These are phyloP conservation scores for Bipolaris sorokiniana DNA, from an alignment of 2,329 filamentous ascomycete species.

Conservation along the genomic window DNA sequence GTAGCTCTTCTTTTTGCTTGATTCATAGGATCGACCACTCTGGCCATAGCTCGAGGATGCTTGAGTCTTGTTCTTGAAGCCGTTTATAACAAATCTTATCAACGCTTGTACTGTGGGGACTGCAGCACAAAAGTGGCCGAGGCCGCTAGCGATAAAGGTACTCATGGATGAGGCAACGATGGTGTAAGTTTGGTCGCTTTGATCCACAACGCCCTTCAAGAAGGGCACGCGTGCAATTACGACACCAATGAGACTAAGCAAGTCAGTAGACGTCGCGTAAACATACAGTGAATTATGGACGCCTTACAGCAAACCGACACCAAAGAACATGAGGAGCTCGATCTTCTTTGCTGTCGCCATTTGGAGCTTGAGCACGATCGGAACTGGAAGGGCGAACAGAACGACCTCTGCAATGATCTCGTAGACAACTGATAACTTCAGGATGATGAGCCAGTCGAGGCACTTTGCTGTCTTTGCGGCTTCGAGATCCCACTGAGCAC, in stretches of 20 bases:
- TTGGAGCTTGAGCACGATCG: slow-evolving; percentile 7
- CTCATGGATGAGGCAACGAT: slow-evolving; percentile 4
- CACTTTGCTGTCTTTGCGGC: slow-evolving; percentile 6
- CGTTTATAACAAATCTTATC: slow-evolving; percentile 2
- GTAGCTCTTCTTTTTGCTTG: slow-evolving; percentile 4
- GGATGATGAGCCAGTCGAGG: slow-evolving; percentile 5
- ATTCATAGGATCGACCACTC: not conserved
- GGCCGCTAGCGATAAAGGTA: slow-evolving; percentile 2
- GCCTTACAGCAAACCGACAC: slow-evolving; percentile 5
- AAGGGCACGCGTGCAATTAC: slow-evolving; percentile 5
- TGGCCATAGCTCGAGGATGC: not conserved
- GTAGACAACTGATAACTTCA: slow-evolving; percentile 4
- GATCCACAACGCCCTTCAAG: slow-evolving; percentile 6
- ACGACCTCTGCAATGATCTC: slow-evolving; percentile 6
- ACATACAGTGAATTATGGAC: not conserved
- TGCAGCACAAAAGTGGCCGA: slow-evolving; percentile 8
- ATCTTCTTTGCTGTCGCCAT: slow-evolving; percentile 10
- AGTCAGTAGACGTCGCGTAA: not conserved
- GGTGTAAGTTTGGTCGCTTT: slow-evolving; percentile 9
- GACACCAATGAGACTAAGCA: not conserved
- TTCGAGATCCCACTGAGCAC: slow-evolving; percentile 3
- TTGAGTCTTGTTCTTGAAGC: slow-evolving; percentile 3
- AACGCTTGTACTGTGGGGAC: slow-evolving; percentile 4
- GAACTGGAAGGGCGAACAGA: slow-evolving; percentile 8
- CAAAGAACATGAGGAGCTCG: slow-evolving; percentile 4